A percentile compares a stretch with the other conserved stretches of the same genome.
Conservation (phyloP, 78 protist species). For the Dictyostelium citrinum region DNA sequence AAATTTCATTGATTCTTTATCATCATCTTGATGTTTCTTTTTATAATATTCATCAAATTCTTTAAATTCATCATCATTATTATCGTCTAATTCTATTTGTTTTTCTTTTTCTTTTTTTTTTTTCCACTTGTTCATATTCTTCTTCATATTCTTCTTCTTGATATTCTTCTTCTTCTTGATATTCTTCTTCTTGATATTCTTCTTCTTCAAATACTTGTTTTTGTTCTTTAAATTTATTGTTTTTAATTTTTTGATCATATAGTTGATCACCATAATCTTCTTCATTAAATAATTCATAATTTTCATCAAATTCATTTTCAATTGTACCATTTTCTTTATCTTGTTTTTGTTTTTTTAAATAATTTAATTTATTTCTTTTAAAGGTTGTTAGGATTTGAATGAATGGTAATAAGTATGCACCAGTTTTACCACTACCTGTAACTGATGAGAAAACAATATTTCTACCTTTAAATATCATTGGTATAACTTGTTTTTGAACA, state of each 20-base stretch:
- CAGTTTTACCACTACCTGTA: conserved; percentile 71
- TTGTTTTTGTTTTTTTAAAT: not conserved
- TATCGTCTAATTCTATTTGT: too few relatives aligned
- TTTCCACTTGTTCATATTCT: not conserved
- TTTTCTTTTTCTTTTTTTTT: too few relatives aligned
- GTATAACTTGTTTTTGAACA: conserved; percentile 22
- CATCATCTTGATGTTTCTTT: not conserved
- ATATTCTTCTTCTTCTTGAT: not conserved
- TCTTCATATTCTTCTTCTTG: not conserved
- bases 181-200: not conserved
- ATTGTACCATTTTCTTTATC: not conserved
- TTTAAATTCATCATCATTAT: not conserved
- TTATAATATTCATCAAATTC: not conserved
- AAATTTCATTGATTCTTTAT: not conserved
- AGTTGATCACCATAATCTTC: not conserved
- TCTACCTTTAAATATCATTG: conserved; percentile 32
- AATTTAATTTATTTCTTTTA: conserved; percentile 16
- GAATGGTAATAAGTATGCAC: conserved; percentile 33
- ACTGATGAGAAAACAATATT: conserved; percentile 35
- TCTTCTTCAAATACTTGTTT: not conserved
- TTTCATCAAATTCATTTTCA: not conserved
- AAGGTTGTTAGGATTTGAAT: conserved; percentile 10
- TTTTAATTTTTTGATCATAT: not conserved
- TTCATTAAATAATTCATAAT: not conserved
- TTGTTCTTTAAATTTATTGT: not conserved